Evolutionary conservation across 2,329 filamentous ascomycete genomes (phyloP).

Genomic region (Ophiostoma sp.): DNA sequence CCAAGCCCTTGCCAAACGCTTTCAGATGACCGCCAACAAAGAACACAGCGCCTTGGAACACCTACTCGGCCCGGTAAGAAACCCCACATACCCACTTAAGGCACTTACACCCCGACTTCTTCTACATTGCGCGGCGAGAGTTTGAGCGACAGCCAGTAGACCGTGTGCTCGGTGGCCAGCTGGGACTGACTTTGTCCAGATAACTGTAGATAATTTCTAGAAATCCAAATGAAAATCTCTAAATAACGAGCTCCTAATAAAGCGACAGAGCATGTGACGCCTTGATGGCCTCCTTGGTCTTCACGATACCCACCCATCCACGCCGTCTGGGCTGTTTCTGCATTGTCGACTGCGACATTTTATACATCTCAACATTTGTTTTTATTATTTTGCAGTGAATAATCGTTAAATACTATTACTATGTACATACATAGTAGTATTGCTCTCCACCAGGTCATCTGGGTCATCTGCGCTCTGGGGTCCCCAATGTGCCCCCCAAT

Average conservation of each 20-base stretch:
- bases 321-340: background rate
- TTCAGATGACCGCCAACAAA: background rate
- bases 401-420: background rate
- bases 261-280: background rate
- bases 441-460: background rate
- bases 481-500: background rate
- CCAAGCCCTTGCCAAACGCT: too few relatives aligned
- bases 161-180: background rate
- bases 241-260: background rate
- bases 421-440: background rate
- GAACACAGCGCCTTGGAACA: background rate
- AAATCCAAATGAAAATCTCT: too few relatives aligned
- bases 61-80: background rate
- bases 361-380: background rate
- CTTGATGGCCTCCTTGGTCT: background rate
- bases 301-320: background rate
- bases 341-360: background rate
- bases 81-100: background rate
- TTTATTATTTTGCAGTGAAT: background rate
- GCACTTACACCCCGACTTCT: background rate
- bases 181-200: background rate
- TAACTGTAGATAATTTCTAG: too few relatives aligned
- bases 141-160: background rate
- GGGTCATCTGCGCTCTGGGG: background rate
- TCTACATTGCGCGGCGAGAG: background rate